Base-by-base conservation (phyloP, 148 eudicot species). In the Rhododendron ovatum region DNA sequence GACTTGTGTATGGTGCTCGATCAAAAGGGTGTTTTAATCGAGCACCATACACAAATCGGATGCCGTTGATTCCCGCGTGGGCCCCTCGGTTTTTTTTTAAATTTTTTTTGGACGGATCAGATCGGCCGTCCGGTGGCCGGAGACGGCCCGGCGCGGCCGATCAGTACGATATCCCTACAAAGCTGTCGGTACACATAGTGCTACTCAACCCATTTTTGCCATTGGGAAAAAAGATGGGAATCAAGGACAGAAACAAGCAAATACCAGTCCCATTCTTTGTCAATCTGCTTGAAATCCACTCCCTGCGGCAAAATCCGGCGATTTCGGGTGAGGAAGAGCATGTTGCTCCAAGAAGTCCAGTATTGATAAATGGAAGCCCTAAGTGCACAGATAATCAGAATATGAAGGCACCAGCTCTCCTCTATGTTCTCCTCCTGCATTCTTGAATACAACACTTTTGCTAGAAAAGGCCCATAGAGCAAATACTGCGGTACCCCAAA, bases 221-320 rank as follows among this genome's bases (percentile, higher is more conserved):
- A 28, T 30, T 28, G 39, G 39, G 20, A 67, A 5, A 13, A 75
- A 24, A 50, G 18, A 8, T 48, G 0, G 9, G 43, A 20, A n/a
- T 35, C 33, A 65, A 5, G 8, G 76, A 1, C 3, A 57, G 9
- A 47, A 47, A 47, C 0, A 47, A 47, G 65, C 20, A 57, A 18
- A 57, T 94, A 96, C 99, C 99, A 96, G 86, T 96, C 81, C 96
- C 96, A 95, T 87, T 96, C 99, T 28, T 85, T 89, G 47, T 96
- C 99, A 48, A 96, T 91, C 87, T 96, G 99, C 82, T 94, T 90
- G 80, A 95, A 96, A 80, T 93, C 96, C 30, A 94, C 88, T 1
- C 98, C 95, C 88, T 90, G 87, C 8, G 84, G 87, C 24, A 86
- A 48, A 65, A 96, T 94, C 2, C 91, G 90, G 39, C 94, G 95